Conservation (phyloP, 495 filamentous ascomycete genomes). For the Penicillium argentinense region DNA sequence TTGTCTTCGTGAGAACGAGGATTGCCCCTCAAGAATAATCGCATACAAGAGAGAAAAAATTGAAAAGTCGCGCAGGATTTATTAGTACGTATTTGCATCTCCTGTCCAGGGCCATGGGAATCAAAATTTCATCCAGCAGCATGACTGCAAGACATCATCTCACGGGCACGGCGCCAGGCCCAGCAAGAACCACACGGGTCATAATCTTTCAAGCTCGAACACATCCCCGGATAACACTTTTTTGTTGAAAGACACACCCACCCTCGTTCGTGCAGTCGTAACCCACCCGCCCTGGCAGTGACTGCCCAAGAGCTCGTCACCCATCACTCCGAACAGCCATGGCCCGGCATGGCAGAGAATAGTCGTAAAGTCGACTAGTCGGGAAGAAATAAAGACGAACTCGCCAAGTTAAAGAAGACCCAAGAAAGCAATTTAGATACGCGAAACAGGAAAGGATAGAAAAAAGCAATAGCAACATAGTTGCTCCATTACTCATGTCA, state of each 20-base stretch:
- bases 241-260: constrained; percentile 13
- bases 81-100: constrained; percentile 31
- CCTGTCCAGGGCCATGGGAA: constrained; percentile 13
- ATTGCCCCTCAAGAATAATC: neutral
- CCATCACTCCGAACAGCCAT: constrained; percentile 10
- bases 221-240: constrained; percentile 5
- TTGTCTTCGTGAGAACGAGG: too few species aligned
- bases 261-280: constrained; percentile 8
- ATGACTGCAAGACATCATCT: constrained; percentile 8
- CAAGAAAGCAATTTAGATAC: constrained; percentile 28
- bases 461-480: constrained; percentile 15
- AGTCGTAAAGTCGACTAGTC: constrained; percentile 17
- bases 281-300: neutral
- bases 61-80: constrained; percentile 6
- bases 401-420: constrained; percentile 1
- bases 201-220: constrained; percentile 6
- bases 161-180: constrained; percentile 4
- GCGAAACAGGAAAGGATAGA: constrained; percentile 8
- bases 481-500: constrained; percentile 26
- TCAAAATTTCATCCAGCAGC: constrained; percentile 14
- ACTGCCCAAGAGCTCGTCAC: neutral
- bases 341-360: constrained; percentile 17
- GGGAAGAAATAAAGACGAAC: constrained; percentile 8
- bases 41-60: neutral
- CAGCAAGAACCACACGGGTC: neutral